phyloP scores from a whole-genome alignment of 257 asterid genomes.

The Vinca minor region DNA sequence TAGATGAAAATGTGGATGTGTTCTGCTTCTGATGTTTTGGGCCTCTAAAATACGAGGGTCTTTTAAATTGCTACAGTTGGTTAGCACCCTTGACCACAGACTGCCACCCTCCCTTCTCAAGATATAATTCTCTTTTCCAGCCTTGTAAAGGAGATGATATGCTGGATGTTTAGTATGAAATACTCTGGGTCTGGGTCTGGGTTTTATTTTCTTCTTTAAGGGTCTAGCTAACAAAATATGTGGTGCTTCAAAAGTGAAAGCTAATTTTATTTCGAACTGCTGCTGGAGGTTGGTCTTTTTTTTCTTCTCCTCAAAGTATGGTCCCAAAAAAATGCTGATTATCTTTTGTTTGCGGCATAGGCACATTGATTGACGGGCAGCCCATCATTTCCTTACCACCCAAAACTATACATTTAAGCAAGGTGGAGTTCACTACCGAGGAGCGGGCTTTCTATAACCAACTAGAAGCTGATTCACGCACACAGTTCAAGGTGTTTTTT shows the following conservation, averaged over 20 bases:
- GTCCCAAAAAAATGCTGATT: conserved; percentile 18
- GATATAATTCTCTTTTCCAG: not conserved
- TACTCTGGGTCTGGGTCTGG: too few relatives aligned
- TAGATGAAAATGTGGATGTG: too few relatives aligned
- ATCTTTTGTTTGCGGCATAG: conserved; percentile 32
- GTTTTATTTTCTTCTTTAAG: not conserved
- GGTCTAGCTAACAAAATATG: not conserved
- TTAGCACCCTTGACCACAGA: too few relatives aligned
- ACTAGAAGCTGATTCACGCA: conserved; percentile 76
- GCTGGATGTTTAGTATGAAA: not conserved
- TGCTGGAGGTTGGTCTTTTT: not conserved
- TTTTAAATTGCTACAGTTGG: too few relatives aligned
- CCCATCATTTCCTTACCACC: conserved; percentile 86
- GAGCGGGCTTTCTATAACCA: conserved; percentile 68
- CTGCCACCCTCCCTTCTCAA: too few relatives aligned
- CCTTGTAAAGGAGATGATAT: not conserved
- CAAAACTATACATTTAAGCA: conserved; percentile 49
- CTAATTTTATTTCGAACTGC: too few relatives aligned
- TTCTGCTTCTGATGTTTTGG: too few relatives aligned
- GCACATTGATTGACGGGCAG: conserved; percentile 55
- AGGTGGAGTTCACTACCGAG: conserved; percentile 70
- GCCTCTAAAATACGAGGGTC: too few relatives aligned
- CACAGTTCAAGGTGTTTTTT: conserved; percentile 71
- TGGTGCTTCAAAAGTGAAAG: not conserved
- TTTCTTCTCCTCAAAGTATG: too few relatives aligned